These are phyloP conservation scores for Penicillium sp. DNA, from an alignment of 2,329 filamentous ascomycete genomes.

Conservation along the genomic window DNA sequence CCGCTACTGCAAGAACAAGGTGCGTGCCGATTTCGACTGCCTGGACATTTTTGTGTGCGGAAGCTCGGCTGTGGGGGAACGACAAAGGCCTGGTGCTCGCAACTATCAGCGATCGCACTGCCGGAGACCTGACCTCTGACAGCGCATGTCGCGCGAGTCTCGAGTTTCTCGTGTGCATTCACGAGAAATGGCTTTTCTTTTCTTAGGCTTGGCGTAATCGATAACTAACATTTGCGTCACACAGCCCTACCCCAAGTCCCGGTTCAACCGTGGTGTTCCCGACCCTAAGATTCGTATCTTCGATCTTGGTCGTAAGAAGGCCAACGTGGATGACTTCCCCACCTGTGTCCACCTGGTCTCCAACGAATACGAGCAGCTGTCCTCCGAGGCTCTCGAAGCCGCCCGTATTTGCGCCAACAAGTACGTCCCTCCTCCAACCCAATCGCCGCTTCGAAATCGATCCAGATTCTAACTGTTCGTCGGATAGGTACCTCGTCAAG, in stretches of 20 bases:
- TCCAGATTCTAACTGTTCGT: not conserved
- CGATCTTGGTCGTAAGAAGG: slow-evolving; percentile 97
- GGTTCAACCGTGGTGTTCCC: slow-evolving; percentile 99
- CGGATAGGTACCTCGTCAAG: slow-evolving; percentile 61
- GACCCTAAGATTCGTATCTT: slow-evolving; percentile 89
- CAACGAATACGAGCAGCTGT: slow-evolving; percentile 99
- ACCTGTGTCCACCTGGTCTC: slow-evolving; percentile 98
- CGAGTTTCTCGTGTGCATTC: not conserved
- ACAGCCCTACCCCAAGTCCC: slow-evolving; percentile 97
- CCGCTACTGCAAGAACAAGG: slow-evolving; percentile 99
- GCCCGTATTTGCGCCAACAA: slow-evolving; percentile 99
- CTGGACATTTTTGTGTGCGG: slow-evolving; percentile 28
- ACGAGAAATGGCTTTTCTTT: not conserved
- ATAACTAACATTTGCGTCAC: slow-evolving; percentile 24
- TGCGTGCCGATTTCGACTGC: slow-evolving; percentile 49
- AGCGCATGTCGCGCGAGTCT: not conserved
- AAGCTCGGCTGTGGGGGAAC: slow-evolving; percentile 33
- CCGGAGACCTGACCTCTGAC: not conserved
- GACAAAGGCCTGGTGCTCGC: slow-evolving; percentile 6
- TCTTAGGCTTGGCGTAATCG: slow-evolving; percentile 4
- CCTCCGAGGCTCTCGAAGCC: slow-evolving; percentile 98
- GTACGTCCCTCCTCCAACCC: slow-evolving; percentile 48
- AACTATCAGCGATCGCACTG: not conserved
- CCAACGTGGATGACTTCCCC: slow-evolving; percentile 98
- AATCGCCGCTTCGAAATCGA: not conserved